A percentile compares a stretch with the other conserved stretches of the same genome.
phyloP scores from a whole-genome alignment of 2,329 filamentous ascomycete genomes.

The Aspergillus puulaauensis region DNA sequence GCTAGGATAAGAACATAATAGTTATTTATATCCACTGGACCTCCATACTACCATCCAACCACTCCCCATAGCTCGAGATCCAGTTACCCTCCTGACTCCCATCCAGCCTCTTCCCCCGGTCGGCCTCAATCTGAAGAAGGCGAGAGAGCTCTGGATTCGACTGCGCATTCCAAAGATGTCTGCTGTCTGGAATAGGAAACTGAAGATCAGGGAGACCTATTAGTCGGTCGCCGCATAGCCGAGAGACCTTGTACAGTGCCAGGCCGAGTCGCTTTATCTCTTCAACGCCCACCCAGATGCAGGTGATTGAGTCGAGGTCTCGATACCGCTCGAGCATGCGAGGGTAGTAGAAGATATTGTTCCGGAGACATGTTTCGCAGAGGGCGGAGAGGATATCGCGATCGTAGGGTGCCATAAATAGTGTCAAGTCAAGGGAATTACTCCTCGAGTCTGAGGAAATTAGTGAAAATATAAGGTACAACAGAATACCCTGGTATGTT shows the following conservation, averaged over 20 bases:
- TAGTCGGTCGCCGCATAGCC: constrained; percentile 4
- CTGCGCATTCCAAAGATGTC: constrained; percentile 8
- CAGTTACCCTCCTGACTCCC: neutral
- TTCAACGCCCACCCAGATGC: constrained; percentile 23
- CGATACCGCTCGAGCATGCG: constrained; percentile 20
- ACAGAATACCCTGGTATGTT: constrained; percentile 28
- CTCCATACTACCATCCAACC: neutral
- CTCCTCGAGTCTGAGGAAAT: neutral
- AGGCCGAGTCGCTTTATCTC: constrained; percentile 26
- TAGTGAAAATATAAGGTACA: constrained; percentile 28
- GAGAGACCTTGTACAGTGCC: constrained; percentile 22
- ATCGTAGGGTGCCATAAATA: constrained; percentile 7
- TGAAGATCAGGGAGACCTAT: constrained; percentile 18
- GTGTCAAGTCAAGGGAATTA: neutral
- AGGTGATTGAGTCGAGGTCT: constrained; percentile 15
- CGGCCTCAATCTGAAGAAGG: neutral
- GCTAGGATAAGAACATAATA: too few relatives aligned
- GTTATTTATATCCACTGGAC: neutral
- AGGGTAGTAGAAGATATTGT: constrained; percentile 26
- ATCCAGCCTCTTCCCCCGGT: neutral
- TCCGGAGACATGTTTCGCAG: constrained; percentile 17
- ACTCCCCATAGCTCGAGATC: neutral
- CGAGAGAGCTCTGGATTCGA: constrained; percentile 9
- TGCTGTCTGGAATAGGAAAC: constrained; percentile 17
- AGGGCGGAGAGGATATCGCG: constrained; percentile 20